Evolutionary conservation across 2,329 filamentous ascomycete genomes (phyloP), one percentile per base, ranked within the genome.

Genomic region (Aspergillus calidoustus): DNA sequence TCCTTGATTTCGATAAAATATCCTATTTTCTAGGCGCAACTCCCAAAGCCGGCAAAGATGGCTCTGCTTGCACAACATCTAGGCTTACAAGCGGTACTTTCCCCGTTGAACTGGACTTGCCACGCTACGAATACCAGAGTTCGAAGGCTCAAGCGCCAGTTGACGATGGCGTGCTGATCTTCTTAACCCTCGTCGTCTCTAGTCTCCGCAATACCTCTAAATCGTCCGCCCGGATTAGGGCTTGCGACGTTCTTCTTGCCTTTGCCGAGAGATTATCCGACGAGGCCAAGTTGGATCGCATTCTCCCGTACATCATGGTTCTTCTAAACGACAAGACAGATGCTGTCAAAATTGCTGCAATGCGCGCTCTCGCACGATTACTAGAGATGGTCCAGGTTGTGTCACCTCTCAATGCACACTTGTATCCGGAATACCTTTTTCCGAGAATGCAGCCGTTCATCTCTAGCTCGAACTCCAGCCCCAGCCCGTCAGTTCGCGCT

Each of bases 1-100:
- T 91, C 72, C 87, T 91, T 68, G 95, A 99, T 72, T 98, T 97
- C 78, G 95, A 99, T 76, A 99, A 98, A 76, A 97, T 99, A 56
- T 93, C 94, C 0, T 96, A 96, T 73, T 96, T 97, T 61, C 84
- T 99, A 1, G 93, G 92, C 15, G 92, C 92, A 63, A 85, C 87
- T 30, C 82, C 88, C 48, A 83, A 83, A 46, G 77, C 79, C 50
- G 71, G 77, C 34, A 71, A 70, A 43, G 66, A 73, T 60, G 69
- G 69, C 51, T 76, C 74, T 17, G 72, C 72, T 44, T 59, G 65
- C 54, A 68, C 70, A 4, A 74, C 71, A 56, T 72, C 74, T 17
- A 72, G 74, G 50, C 68, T 76, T 23, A 74, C 76, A 0, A 72
- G 74, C 4, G 69, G 70, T 51, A 65, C 69, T 25, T 69, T 97